Base-by-base conservation (phyloP, 768 basidiomycete genomes). In the Stropharia rugosoannulata region DNA sequence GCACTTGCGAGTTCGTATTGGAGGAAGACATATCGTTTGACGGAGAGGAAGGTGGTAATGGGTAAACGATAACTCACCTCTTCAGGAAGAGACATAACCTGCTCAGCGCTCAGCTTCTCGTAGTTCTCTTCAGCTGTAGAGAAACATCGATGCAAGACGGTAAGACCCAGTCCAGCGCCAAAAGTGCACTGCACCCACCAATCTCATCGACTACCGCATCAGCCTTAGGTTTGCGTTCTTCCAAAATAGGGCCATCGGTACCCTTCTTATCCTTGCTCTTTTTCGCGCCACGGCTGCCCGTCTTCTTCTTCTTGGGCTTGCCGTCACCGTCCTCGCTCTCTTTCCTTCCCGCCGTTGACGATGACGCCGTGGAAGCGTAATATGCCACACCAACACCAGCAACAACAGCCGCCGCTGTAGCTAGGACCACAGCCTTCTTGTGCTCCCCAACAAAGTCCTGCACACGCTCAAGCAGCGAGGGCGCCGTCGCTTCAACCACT, bases 321-420 rank as follows among this genome's bases (percentile, higher is more conserved):
- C 66, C 75, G 66, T 82, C 78, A 58, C 67, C 66, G 64, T 77
- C 77, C 2, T 44, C 59, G 22, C 59, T 51, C 11, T 41, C 41
- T 11, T 46, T 44, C 18, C 58, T 61, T n/a, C 51, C 54, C 41
- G 66, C 59, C 45, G 66, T 59, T 65, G 66, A 60, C 63, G 65
- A 61, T 65, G 68, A 74, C 29, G 86, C 82, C 48, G 83, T 77
- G 13, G 85, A 82, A 38, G 82, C 83, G 73, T 88, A 89, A 70
- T 92, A 94, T 29, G 86, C 90, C 37, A 82, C 85, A 27, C 87
- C 89, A 9, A 58, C 86, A 35, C 83, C 84, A 40, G 87, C 90
- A 60, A 87, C 71, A 37, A 82, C 79, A 15, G 86, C 89, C 0
- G 86, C 87, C 0, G 87, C 89, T 2, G 89, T 79, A 3, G 89